These are phyloP conservation scores for Spirogloea muscicola DNA, from an alignment of 139 green algal species.

Conservation along the genomic window DNA sequence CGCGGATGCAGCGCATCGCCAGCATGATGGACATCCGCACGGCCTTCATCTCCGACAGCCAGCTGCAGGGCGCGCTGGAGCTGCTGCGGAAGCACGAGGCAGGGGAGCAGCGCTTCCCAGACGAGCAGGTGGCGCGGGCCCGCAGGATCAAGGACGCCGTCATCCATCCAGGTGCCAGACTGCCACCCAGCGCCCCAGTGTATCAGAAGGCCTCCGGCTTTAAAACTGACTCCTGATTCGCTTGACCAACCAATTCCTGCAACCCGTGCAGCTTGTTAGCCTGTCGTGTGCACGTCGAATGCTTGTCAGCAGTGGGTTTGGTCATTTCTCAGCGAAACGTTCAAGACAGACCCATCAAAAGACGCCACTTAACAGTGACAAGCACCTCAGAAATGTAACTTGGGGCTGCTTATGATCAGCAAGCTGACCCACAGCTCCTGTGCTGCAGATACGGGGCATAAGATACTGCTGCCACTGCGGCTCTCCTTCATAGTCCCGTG, in stretches of 20 bases:
- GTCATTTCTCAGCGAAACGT: too few species aligned
- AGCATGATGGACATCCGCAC: slow-evolving; percentile 12
- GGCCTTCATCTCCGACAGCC: not conserved
- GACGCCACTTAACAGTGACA: too few species aligned
- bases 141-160: not conserved
- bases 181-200: too few species aligned
- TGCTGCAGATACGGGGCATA: slow-evolving; percentile 29
- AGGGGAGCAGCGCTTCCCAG: not conserved
- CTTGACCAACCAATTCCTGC: too few species aligned
- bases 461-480: slow-evolving; percentile 31
- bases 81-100: not conserved
- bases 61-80: not conserved
- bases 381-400: too few species aligned
- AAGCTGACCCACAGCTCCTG: too few species aligned
- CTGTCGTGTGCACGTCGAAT: too few species aligned
- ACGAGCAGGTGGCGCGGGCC: not conserved
- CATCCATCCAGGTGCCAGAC: not conserved
- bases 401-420: not conserved
- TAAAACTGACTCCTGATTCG: too few species aligned
- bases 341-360: too few species aligned
- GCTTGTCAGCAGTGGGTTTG: too few species aligned
- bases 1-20: not conserved
- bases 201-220: too few species aligned
- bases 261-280: too few species aligned
- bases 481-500: slow-evolving; percentile 36